Percentiles rank a stretch among this genome's conserved stretches.
These are phyloP conservation scores for Phlyctochytrium arcticum DNA, from an alignment of 192 early-diverging fungal genomes.

Conservation along the genomic window DNA sequence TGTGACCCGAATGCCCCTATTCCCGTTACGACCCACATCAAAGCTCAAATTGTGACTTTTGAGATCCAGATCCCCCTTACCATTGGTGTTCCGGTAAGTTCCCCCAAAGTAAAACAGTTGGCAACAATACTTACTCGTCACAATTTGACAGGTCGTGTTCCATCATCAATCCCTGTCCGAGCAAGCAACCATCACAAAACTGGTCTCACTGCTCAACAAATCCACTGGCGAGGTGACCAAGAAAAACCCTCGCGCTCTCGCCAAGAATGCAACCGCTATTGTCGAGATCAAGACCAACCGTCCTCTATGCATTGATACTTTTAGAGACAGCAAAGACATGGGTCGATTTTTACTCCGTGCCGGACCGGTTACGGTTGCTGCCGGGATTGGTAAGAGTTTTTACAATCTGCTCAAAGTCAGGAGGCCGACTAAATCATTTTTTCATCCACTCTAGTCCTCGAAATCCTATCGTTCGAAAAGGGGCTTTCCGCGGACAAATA, in stretches of 20 bases:
- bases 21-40: slow-evolving; percentile 70
- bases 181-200: slow-evolving; percentile 67
- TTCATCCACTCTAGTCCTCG: not conserved
- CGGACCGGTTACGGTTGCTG: slow-evolving; percentile 82
- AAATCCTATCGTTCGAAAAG: slow-evolving; percentile 21
- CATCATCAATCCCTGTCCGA: slow-evolving; percentile 83
- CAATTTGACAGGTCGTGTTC: slow-evolving; percentile 60
- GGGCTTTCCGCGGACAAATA: not conserved
- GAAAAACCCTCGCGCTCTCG: slow-evolving; percentile 66
- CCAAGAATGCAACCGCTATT: slow-evolving; percentile 66
- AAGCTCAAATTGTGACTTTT: slow-evolving; percentile 90
- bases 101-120: not conserved
- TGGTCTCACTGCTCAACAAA: slow-evolving; percentile 77
- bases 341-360: slow-evolving; percentile 85
- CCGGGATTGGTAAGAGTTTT: slow-evolving; percentile 60
- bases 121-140: not conserved
- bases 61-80: slow-evolving; percentile 90
- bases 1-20: slow-evolving; percentile 69
- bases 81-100: slow-evolving; percentile 76
- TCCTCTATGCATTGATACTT: slow-evolving; percentile 81
- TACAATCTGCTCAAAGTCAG: no score
- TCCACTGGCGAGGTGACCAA: slow-evolving; percentile 79
- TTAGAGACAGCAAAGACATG: slow-evolving; percentile 80
- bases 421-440: no score
- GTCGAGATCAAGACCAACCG: slow-evolving; percentile 74